Evolutionary conservation across 139 green algal species (phyloP).

Genomic region (Chlorella vulgaris): DNA sequence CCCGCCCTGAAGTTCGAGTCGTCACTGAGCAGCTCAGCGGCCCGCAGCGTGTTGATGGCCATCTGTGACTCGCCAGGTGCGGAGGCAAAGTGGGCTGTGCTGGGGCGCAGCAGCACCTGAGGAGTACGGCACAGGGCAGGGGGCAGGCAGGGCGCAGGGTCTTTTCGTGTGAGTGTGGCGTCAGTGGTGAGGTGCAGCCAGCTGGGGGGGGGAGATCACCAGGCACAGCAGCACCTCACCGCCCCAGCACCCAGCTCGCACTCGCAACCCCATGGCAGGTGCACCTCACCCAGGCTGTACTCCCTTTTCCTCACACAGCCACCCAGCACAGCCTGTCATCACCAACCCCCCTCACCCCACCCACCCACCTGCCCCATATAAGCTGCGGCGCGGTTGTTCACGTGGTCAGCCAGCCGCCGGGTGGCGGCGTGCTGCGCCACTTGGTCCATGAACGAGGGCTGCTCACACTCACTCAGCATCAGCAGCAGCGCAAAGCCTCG

Average conservation of each 20-base stretch:
- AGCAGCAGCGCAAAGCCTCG: slow-evolving; percentile 45
- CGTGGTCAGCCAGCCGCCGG: slow-evolving; percentile 20
- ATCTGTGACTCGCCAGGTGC: slow-evolving; percentile 44
- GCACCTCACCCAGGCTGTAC: no score
- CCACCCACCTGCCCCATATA: slow-evolving; percentile 28
- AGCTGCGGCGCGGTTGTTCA: slow-evolving; percentile 22
- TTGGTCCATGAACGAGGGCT: slow-evolving; percentile 34
- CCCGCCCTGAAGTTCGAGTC: slow-evolving; percentile 48
- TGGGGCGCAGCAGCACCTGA: slow-evolving; percentile 46
- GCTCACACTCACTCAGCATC: slow-evolving; percentile 38
- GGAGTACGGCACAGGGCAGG: no score
- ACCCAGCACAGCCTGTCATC: neutral
- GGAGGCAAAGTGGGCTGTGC: neutral
- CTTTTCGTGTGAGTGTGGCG: no score
- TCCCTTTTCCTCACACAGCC: neutral
- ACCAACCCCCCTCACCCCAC: neutral
- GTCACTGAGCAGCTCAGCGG: slow-evolving; percentile 48
- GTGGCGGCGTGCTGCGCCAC: slow-evolving; percentile 9
- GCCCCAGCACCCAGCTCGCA: no score
- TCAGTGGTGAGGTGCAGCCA: no score
- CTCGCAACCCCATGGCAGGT: no score
- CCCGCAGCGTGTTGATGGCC: slow-evolving; percentile 42
- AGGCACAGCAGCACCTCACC: no score
- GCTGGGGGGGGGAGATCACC: neutral
- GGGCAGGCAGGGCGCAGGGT: no score